Conservation (phyloP, 1,139 yeast genomes). For the Casaregolazyma suthepensis region DNA sequence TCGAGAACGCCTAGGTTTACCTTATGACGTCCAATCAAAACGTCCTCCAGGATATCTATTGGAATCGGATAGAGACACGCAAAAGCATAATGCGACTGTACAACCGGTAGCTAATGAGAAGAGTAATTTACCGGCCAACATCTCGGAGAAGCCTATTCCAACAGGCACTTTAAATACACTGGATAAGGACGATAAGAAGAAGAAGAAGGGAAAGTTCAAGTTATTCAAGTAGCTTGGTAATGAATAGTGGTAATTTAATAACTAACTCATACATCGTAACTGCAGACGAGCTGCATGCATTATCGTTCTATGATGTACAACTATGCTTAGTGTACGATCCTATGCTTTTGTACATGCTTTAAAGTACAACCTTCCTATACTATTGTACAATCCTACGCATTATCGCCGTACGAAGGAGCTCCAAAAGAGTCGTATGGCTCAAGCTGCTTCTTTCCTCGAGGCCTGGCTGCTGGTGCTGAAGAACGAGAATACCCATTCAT, state of each 20-base stretch:
- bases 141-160: neutral
- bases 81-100: slow-evolving; percentile 10
- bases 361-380: too few relatives aligned
- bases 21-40: slow-evolving; percentile 20
- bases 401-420: slow-evolving; percentile 14
- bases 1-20: slow-evolving; percentile 27
- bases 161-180: neutral
- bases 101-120: slow-evolving; percentile 8
- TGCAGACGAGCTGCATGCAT: slow-evolving; percentile 1
- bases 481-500: neutral
- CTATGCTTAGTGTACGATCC: too few relatives aligned
- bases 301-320: too few relatives aligned
- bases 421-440: slow-evolving; percentile 11
- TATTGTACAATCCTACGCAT: neutral
- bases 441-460: slow-evolving; percentile 6
- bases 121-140: neutral
- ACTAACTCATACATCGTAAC: neutral
- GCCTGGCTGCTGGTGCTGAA: neutral
- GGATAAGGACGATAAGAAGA: slow-evolving; percentile 10
- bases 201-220: slow-evolving; percentile 15
- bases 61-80: slow-evolving; percentile 27
- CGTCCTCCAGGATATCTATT: slow-evolving; percentile 23
- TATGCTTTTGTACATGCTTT: too few relatives aligned
- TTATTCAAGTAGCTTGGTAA: slow-evolving; percentile 8
- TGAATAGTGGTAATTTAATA: neutral